Percentiles rank a stretch among this genome's conserved stretches.
Evolutionary conservation across 768 basidiomycete genomes (phyloP).

Genomic region (Fomitopsis pulvina): DNA sequence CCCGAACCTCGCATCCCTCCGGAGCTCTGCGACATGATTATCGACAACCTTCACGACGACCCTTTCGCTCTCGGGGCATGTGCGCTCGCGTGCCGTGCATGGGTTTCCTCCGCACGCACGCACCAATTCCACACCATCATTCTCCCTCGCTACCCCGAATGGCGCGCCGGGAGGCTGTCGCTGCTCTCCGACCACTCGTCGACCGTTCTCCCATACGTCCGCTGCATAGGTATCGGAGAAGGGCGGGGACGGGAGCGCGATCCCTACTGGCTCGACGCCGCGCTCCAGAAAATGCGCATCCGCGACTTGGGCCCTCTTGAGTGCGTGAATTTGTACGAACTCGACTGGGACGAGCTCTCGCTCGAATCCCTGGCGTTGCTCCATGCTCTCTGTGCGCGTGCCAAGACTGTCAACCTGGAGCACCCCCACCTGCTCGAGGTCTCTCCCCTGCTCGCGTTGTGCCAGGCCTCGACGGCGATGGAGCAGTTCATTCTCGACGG

Average conservation of each 20-base stretch:
- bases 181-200: neutral
- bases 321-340: neutral
- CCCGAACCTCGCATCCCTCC: too few species aligned
- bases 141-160: neutral
- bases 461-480: neutral
- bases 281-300: neutral
- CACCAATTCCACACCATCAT: conserved; percentile 12
- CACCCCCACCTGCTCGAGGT: neutral
- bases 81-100: conserved; percentile 9
- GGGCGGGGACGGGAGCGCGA: neutral
- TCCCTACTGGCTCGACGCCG: neutral
- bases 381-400: neutral
- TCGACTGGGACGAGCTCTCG: neutral
- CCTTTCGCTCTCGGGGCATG: conserved; percentile 5
- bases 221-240: neutral
- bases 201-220: neutral
- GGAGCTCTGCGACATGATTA: conserved; percentile 13
- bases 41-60: conserved; percentile 13
- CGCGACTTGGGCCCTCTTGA: neutral
- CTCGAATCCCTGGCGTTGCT: neutral
- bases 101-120: conserved; percentile 7
- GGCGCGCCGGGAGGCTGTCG: neutral
- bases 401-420: neutral
- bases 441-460: neutral
- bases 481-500: neutral